A percentile compares a stretch with the other conserved stretches of the same genome.
These are phyloP conservation scores for Verbascum thapsus DNA, from an alignment of 257 asterid species.

Conservation along the genomic window DNA sequence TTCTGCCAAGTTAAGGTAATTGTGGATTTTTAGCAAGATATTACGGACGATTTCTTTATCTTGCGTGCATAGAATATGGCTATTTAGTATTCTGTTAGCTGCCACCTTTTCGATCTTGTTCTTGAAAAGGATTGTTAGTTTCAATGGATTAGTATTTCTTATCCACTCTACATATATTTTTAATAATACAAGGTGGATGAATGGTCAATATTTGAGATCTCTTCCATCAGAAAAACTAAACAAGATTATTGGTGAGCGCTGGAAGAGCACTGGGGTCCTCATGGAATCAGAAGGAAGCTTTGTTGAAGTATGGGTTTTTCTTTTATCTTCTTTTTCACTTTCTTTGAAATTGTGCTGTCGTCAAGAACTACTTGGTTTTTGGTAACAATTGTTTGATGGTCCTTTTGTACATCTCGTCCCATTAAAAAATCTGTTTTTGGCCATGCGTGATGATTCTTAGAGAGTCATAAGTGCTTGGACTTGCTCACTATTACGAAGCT, in stretches of 20 bases:
- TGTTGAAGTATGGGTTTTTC: conserved; percentile 56
- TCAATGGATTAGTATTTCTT: conserved; percentile 26
- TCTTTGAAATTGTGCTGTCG: conserved; percentile 15
- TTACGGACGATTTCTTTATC: neutral
- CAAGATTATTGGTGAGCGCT: conserved; percentile 67
- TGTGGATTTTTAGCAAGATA: conserved; percentile 6
- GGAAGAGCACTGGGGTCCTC: conserved; percentile 67
- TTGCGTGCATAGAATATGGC: conserved; percentile 19
- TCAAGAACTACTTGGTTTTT: conserved; percentile 1
- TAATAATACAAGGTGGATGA: conserved; percentile 85
- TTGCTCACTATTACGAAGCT: conserved; percentile 21
- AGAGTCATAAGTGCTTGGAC: conserved; percentile 23
- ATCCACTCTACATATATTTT: conserved; percentile 27
- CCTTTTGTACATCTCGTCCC: conserved; percentile 1
- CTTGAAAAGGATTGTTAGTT: conserved; percentile 26
- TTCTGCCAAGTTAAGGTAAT: conserved; percentile 81
- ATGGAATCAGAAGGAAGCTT: conserved; percentile 70
- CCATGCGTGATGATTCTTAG: conserved; percentile 18
- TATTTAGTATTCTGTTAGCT: conserved; percentile 23
- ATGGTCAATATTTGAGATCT: conserved; percentile 86
- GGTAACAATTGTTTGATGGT: conserved; percentile 12
- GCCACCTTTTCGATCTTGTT: conserved; percentile 10
- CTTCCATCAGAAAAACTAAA: conserved; percentile 63
- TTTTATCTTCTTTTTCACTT: too few relatives aligned
- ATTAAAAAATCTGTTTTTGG: conserved; percentile 10